Base-by-base conservation (phyloP, 495 filamentous ascomycete species). In the Aspergillus baeticus region DNA sequence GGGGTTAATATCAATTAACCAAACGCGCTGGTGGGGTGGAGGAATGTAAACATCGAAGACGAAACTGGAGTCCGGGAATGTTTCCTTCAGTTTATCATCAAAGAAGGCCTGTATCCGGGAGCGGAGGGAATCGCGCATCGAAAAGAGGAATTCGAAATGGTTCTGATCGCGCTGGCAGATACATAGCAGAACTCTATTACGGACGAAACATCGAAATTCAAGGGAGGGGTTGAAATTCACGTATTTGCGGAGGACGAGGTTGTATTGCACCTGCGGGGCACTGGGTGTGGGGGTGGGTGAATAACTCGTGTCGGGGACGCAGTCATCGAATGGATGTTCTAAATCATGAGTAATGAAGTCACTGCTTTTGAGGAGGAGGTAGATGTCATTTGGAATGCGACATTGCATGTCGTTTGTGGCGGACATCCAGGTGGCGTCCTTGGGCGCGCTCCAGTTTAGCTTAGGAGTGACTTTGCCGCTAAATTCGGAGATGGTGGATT, bases 151-250 rank as follows among this genome's bases (percentile, higher is more conserved):
- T 22, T 87, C 84, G 71, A 90, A 97, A 73, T 93, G 82, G 65
- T 95, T 96, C 11, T 90, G 81, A 63, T 98, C 95, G 0, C 94
- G 85, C 72, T 98, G 94, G 22, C 85, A 88, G 50, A 96, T 86
- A 61, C 85, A 92, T 8, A 99, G 77, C 3, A 99, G 75, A 22
- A 79, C 82, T 3, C 90, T 77, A 18, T 86, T 74, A 52, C 91
- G 88, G 26, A 96, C 95, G 66, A 98, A 99, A 66, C 89, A 95
- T 15, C 94, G 85, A 74, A 98, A 98, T 63, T 99, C 94, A 60
- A 96, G 82, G 0, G 90, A 87, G 0, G 92, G 90, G 69, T 96
- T 93, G 58, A 92, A 84, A 65, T 87, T 84, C 74, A 94, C 86
- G 69, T 86, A 91, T 75, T 94, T 87, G 18, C 95, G 85, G 1